phyloP scores from a whole-genome alignment of 2,329 filamentous ascomycete genomes.

The Curvularia lunata region DNA sequence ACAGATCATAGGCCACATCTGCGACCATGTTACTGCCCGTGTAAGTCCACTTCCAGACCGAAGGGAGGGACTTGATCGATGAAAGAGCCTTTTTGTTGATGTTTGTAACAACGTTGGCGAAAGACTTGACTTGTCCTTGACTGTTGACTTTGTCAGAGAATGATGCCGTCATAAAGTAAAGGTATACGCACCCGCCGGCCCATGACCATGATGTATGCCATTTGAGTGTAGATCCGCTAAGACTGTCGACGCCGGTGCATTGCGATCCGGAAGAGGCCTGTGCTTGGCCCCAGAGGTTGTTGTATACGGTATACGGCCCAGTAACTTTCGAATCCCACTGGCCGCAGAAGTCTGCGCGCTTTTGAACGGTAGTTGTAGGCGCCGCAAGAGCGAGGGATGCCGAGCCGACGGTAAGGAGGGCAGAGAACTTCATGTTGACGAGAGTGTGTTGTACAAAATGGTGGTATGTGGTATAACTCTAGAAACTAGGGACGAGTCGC shows the following conservation, averaged over 20 bases:
- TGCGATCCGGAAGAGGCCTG: slow-evolving; percentile 54
- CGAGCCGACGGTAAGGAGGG: slow-evolving; percentile 34
- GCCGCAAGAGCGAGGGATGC: slow-evolving; percentile 39
- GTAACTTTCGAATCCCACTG: slow-evolving; percentile 39
- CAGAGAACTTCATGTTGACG: slow-evolving; percentile 40
- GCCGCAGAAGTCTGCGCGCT: slow-evolving; percentile 44
- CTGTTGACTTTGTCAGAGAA: slow-evolving; percentile 21
- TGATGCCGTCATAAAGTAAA: neutral
- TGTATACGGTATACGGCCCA: slow-evolving; percentile 45
- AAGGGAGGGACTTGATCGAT: slow-evolving; percentile 51
- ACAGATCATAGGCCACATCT: slow-evolving; percentile 68
- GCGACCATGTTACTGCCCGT: slow-evolving; percentile 58
- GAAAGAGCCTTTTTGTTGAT: slow-evolving; percentile 42
- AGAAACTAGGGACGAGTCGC: slow-evolving; percentile 10
- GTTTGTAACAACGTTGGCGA: slow-evolving; percentile 52
- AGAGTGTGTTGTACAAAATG: neutral
- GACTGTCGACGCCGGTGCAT: slow-evolving; percentile 53
- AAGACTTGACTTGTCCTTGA: slow-evolving; percentile 51
- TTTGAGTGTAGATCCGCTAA: slow-evolving; percentile 47
- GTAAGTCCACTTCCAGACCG: slow-evolving; percentile 59
- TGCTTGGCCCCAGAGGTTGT: slow-evolving; percentile 54
- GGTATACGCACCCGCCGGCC: slow-evolving; percentile 47
- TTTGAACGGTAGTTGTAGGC: slow-evolving; percentile 36
- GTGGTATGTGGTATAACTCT: neutral
- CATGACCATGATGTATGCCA: slow-evolving; percentile 57